Evolutionary conservation across 2,329 filamentous ascomycete genomes (phyloP).

Genomic region (Neonectria hederae): DNA sequence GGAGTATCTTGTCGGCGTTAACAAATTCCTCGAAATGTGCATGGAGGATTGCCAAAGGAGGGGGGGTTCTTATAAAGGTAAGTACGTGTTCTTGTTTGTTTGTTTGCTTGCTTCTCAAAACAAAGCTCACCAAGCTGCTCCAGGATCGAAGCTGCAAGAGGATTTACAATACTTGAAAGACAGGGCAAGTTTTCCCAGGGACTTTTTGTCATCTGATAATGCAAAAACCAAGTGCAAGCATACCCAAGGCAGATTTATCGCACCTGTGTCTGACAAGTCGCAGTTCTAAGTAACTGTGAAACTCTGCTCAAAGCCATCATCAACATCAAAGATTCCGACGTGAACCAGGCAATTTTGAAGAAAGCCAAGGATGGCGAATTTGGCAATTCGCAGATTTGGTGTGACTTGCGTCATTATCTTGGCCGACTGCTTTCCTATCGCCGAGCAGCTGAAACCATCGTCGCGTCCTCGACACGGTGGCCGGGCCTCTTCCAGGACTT

Average conservation of each 20-base stretch:
- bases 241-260: no score
- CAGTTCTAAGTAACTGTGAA: conserved; percentile 30
- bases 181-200: background rate
- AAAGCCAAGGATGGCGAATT: conserved; percentile 13
- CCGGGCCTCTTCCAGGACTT: conserved; percentile 41
- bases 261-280: no score
- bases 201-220: background rate
- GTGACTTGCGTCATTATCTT: conserved; percentile 37
- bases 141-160: no score
- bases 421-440: conserved; percentile 40
- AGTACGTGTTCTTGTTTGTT: no score
- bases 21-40: background rate
- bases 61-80: no score
- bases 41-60: background rate
- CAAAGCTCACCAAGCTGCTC: no score
- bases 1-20: background rate
- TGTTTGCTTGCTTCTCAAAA: no score
- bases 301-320: conserved; percentile 30
- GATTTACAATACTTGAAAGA: no score
- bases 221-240: no score
- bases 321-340: background rate
- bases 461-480: conserved; percentile 26
- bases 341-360: conserved; percentile 10
- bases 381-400: conserved; percentile 26
- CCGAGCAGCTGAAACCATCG: conserved; percentile 28